These are phyloP conservation scores for Agrocybe chaxingu DNA, from an alignment of 768 basidiomycete genomes.

Conservation along the genomic window DNA sequence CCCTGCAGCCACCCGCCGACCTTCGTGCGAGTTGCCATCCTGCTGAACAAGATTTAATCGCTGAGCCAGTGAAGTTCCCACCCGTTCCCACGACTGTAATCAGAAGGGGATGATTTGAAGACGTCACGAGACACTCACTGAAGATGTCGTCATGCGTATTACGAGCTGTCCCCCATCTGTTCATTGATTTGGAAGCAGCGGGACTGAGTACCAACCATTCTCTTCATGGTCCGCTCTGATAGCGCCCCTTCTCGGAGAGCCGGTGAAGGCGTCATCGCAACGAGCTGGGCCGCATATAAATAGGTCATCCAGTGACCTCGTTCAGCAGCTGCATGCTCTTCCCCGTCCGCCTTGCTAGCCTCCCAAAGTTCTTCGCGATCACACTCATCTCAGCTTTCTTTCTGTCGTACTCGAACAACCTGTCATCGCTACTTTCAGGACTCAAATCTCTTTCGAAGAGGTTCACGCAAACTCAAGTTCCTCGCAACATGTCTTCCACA, in stretches of 20 bases:
- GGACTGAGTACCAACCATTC: too few species aligned
- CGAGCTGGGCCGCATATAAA: background rate
- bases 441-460: constrained; percentile 7
- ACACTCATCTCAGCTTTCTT: constrained; percentile 11
- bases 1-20: constrained; percentile 65
- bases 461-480: constrained; percentile 1
- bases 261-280: background rate
- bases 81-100: too few species aligned
- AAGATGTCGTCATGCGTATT: too few species aligned
- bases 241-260: too few species aligned
- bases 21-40: constrained; percentile 29
- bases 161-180: too few species aligned
- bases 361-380: constrained; percentile 6
- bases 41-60: background rate
- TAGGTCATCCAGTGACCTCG: background rate
- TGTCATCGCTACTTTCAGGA: constrained; percentile 8
- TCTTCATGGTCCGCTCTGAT: too few species aligned
- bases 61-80: background rate
- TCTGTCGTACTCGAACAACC: constrained; percentile 13
- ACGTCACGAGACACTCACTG: too few species aligned
- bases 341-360: background rate
- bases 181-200: too few species aligned
- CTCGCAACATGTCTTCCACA: constrained; percentile 13
- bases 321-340: constrained; percentile 6
- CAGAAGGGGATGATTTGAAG: too few species aligned